These are phyloP conservation scores for Kurtzmaniella natalensis DNA, from an alignment of 1,139 yeast species.

Conservation along the genomic window DNA sequence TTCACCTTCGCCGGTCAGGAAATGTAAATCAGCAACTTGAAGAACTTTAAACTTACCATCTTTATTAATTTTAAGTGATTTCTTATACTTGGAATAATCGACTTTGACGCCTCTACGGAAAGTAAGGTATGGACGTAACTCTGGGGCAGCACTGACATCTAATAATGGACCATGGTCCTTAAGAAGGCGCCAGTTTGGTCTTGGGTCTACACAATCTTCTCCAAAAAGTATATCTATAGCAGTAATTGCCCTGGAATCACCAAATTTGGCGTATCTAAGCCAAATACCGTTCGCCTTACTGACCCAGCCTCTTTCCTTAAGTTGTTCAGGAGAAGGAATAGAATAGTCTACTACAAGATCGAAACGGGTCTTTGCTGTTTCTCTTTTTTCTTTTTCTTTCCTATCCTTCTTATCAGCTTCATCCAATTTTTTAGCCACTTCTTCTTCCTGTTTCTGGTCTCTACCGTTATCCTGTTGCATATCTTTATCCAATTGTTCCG, in stretches of 20 bases:
- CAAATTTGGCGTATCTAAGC: conserved; percentile 24
- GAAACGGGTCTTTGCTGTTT: conserved; percentile 13
- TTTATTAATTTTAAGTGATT: conserved; percentile 14
- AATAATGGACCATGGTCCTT: conserved; percentile 18
- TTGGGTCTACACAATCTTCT: conserved; percentile 67
- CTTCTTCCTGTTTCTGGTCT: conserved; percentile 3
- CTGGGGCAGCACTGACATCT: conserved; percentile 17
- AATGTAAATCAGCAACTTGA: conserved; percentile 79
- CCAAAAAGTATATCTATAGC: conserved; percentile 68
- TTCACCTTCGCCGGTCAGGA: conserved; percentile 61
- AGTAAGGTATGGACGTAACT: conserved; percentile 26
- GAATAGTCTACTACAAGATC: conserved; percentile 19
- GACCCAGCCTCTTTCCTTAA: conserved; percentile 32
- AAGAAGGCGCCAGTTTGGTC: conserved; percentile 62
- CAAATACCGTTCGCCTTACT: conserved; percentile 30
- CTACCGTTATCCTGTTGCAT: conserved; percentile 4
- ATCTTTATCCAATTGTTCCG: conserved; percentile 6
- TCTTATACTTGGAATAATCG: conserved; percentile 17
- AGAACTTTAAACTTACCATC: conserved; percentile 57
- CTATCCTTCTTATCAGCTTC: conserved; percentile 1
- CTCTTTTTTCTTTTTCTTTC: conserved; percentile 5
- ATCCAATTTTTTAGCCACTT: conserved; percentile 7
- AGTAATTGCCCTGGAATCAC: conserved; percentile 24
- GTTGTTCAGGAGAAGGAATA: conserved; percentile 30
- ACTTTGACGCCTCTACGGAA: conserved; percentile 20